Percentiles rank a stretch among this genome's conserved stretches.
Conservation (phyloP, 176 grass and related monocot species). For the Oryza australiensis region DNA sequence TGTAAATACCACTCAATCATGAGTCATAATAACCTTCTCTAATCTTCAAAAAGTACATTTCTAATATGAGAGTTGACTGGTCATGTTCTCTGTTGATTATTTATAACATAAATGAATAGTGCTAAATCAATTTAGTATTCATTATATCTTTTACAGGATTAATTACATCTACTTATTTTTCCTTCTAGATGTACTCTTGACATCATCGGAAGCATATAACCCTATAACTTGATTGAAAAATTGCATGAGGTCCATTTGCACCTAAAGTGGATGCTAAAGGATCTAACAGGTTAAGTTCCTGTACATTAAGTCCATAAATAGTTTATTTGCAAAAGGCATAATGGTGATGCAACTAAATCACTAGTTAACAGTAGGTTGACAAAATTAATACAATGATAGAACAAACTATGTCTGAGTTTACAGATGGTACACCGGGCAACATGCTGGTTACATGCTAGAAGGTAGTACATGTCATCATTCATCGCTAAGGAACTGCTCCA, state of each 20-base stretch:
- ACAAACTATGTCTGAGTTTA: neutral
- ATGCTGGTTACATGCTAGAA: conserved; percentile 23
- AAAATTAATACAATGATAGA: neutral
- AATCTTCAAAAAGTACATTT: conserved; percentile 7
- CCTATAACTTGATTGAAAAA: conserved; percentile 10
- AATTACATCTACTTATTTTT: conserved; percentile 2
- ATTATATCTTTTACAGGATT: neutral
- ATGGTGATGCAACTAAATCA: neutral
- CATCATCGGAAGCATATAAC: neutral
- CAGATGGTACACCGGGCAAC: neutral
- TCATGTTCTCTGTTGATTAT: neutral
- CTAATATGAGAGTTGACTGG: conserved; percentile 11
- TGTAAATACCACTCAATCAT: neutral
- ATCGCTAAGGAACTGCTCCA: conserved; percentile 9
- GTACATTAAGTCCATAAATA: neutral
- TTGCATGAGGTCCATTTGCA: neutral
- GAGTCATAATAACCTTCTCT: neutral
- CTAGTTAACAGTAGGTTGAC: neutral
- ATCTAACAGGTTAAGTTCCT: neutral
- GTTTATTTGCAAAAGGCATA: neutral
- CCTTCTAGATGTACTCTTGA: conserved; percentile 6
- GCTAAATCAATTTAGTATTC: conserved; percentile 16
- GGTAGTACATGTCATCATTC: conserved; percentile 5
- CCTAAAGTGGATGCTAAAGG: neutral
- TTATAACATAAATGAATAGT: conserved; percentile 10